phyloP scores from a whole-genome alignment of 2,329 filamentous ascomycete species.

The Aspergillus fructus region DNA sequence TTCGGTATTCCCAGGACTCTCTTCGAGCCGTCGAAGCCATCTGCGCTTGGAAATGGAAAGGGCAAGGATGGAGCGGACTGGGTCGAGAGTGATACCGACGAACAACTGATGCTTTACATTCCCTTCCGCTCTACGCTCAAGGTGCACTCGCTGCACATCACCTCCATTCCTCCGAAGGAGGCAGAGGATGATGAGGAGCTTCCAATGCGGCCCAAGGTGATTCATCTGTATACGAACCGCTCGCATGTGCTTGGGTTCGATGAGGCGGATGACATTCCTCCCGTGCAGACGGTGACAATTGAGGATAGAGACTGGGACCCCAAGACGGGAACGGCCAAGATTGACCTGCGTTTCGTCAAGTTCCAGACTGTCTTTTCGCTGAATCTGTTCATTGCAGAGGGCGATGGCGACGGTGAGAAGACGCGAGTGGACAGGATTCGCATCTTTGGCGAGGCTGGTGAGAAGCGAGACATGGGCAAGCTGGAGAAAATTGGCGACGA shows the following conservation, averaged over 20 bases:
- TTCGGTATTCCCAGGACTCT: slow-evolving; percentile 71
- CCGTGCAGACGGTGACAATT: slow-evolving; percentile 78
- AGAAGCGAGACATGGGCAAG: slow-evolving; percentile 92
- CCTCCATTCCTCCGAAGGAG: slow-evolving; percentile 61
- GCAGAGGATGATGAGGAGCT: slow-evolving; percentile 67
- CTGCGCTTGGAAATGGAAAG: slow-evolving; percentile 50
- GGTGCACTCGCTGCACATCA: slow-evolving; percentile 83
- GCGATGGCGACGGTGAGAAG: slow-evolving; percentile 79
- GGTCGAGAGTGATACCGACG: slow-evolving; percentile 95
- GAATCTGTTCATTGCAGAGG: slow-evolving; percentile 84
- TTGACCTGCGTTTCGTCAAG: slow-evolving; percentile 85
- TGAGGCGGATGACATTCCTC: slow-evolving; percentile 82
- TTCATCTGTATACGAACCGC: slow-evolving; percentile 85
- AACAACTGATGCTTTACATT: slow-evolving; percentile 90
- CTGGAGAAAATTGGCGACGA: slow-evolving; percentile 91
- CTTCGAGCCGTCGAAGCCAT: slow-evolving; percentile 69
- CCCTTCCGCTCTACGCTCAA: slow-evolving; percentile 88
- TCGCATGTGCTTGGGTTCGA: slow-evolving; percentile 91
- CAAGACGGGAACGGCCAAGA: slow-evolving; percentile 67
- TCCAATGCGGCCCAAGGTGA: slow-evolving; percentile 75
- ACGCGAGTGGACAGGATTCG: slow-evolving; percentile 64
- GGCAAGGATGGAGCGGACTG: slow-evolving; percentile 68
- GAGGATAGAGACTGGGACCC: slow-evolving; percentile 75
- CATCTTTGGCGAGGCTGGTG: slow-evolving; percentile 82
- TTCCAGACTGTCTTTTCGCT: slow-evolving; percentile 91